These are phyloP conservation scores for Spirogloea muscicola DNA, from an alignment of 139 green algal species.

Conservation along the genomic window DNA sequence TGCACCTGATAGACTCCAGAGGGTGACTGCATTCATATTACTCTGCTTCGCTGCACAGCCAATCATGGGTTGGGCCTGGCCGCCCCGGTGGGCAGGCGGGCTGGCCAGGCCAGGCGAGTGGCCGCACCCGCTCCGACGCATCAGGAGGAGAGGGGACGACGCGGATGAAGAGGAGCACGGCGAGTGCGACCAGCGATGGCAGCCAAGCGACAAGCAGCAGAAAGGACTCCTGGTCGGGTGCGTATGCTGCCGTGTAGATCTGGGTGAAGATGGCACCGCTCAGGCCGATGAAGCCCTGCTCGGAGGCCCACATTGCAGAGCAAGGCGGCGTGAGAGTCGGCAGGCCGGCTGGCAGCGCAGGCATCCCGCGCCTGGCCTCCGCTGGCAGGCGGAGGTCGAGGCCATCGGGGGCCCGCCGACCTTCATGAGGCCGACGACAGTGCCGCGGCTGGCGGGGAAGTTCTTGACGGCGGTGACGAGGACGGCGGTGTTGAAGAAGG, in stretches of 20 bases:
- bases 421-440: constrained; percentile 82
- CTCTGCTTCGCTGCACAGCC: no score
- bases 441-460: constrained; percentile 72
- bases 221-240: constrained; percentile 33
- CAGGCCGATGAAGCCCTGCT: constrained; percentile 53
- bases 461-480: constrained; percentile 61
- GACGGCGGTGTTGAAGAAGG: constrained; percentile 42
- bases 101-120: no score
- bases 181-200: constrained; percentile 16
- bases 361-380: no score
- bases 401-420: no score
- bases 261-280: constrained; percentile 47
- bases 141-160: constrained; percentile 1
- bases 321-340: no score
- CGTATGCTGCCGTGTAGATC: constrained; percentile 37
- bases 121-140: background rate
- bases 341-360: no score
- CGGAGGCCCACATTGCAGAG: no score
- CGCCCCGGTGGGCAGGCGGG: no score
- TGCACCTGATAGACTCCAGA: no score
- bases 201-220: constrained; percentile 30
- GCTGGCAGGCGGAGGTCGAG: no score
- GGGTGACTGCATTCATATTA: no score
- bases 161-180: constrained; percentile 33
- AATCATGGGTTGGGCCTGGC: no score